phyloP scores from a whole-genome alignment of 345 rosid genomes.

The Brassica napus region DNA sequence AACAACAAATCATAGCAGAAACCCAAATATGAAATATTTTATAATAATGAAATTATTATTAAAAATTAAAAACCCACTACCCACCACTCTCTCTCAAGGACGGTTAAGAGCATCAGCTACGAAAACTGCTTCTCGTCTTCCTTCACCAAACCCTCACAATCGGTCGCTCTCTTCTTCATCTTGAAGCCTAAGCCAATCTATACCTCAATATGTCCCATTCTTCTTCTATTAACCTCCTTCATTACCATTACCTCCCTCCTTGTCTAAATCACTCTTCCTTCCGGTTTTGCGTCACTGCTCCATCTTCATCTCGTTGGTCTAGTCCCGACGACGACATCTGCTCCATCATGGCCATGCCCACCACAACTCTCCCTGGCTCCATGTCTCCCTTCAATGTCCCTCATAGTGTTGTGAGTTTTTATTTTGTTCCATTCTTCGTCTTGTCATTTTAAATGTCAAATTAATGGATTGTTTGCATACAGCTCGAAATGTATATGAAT shows the following conservation, averaged over 20 bases:
- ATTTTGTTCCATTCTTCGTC: conserved; percentile 2
- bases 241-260: conserved; percentile 41
- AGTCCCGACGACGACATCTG: background rate
- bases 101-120: conserved; percentile 41
- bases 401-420: conserved; percentile 37
- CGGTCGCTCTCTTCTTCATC: conserved; percentile 45
- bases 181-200: conserved; percentile 41
- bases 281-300: conserved; percentile 31
- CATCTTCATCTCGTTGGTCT: conserved; percentile 38
- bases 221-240: conserved; percentile 40
- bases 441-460: background rate
- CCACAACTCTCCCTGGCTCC: conserved; percentile 33
- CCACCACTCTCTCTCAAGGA: conserved; percentile 36
- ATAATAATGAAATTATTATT: background rate
- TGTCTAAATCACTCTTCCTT: conserved; percentile 26
- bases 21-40: background rate
- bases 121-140: conserved; percentile 71
- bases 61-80: conserved; percentile 4
- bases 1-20: background rate
- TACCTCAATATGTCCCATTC: conserved; percentile 31
- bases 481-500: background rate
- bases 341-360: conserved; percentile 34
- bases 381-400: conserved; percentile 29
- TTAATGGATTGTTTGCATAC: background rate
- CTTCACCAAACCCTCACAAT: conserved; percentile 37